phyloP scores from a whole-genome alignment of 192 early-diverging fungal species.

The Backusella mclennaniae region DNA sequence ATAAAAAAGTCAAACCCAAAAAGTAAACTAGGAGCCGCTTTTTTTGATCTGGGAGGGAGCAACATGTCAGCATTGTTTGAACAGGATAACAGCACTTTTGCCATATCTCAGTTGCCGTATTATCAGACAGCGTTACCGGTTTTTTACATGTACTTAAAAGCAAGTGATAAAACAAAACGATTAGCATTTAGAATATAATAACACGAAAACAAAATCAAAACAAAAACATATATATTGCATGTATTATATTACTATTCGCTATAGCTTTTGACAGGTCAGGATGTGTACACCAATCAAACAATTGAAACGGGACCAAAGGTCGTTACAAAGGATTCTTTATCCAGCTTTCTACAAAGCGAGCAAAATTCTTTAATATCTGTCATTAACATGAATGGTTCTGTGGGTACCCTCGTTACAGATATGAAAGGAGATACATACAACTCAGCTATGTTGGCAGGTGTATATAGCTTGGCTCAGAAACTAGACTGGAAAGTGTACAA shows the following conservation, averaged over 20 bases:
- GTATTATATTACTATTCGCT: neutral
- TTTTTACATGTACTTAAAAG: constrained; percentile 24
- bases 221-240: neutral
- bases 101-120: constrained; percentile 23
- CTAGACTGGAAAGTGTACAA: constrained; percentile 16
- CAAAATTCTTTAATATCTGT: neutral
- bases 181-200: neutral
- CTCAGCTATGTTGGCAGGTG: constrained; percentile 3
- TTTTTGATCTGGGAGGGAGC: constrained; percentile 18
- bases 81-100: neutral
- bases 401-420: constrained; percentile 11
- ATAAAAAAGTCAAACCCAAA: neutral
- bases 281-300: constrained; percentile 14
- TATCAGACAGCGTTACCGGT: constrained; percentile 21
- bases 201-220: neutral
- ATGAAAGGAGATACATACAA: constrained; percentile 18
- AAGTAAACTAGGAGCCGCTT: neutral
- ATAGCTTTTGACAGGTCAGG: constrained; percentile 18
- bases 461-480: constrained; percentile 5
- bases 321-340: constrained; percentile 2
- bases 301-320: constrained; percentile 21
- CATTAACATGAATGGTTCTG: neutral
- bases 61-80: constrained; percentile 18
- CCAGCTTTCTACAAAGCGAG: neutral
- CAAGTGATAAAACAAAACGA: neutral